A percentile compares a stretch with the other conserved stretches of the same genome.
Conservation (phyloP, 805 yeast species). For the Saccharomycopsis sp. region DNA sequence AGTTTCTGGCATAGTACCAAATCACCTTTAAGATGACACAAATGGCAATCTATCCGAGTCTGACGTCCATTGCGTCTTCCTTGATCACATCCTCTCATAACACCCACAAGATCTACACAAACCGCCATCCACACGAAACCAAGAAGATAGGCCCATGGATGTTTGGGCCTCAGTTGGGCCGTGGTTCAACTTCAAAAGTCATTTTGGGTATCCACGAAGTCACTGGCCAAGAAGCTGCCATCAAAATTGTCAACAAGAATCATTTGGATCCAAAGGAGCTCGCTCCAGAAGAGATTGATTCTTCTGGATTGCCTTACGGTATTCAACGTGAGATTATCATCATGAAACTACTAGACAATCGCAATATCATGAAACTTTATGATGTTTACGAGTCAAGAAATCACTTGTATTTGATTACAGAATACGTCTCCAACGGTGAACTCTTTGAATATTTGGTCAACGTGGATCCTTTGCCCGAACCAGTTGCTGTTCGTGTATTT, state of each 20-base stretch:
- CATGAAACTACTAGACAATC: conserved; percentile 91
- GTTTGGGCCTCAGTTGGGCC: conserved; percentile 67
- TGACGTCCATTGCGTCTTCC: conserved; percentile 51
- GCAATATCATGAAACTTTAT: conserved; percentile 84
- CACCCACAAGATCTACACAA: conserved; percentile 30
- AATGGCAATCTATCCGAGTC: conserved; percentile 34
- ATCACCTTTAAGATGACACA: conserved; percentile 6
- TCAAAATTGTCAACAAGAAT: conserved; percentile 69
- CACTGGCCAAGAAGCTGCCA: conserved; percentile 74
- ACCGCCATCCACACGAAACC: conserved; percentile 32
- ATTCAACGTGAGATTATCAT: conserved; percentile 95
- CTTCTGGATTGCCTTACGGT: conserved; percentile 80
- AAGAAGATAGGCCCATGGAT: conserved; percentile 72
- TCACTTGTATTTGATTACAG: conserved; percentile 70
- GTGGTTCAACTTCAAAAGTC: conserved; percentile 79
- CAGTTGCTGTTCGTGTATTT: conserved; percentile 68
- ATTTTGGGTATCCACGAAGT: conserved; percentile 59
- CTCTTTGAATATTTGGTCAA: conserved; percentile 65
- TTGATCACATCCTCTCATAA: conserved; percentile 31
- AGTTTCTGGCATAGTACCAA: too few species aligned
- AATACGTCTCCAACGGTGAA: conserved; percentile 86
- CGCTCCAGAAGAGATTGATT: conserved; percentile 32
- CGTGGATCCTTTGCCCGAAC: conserved; percentile 61
- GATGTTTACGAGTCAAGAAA: conserved; percentile 98
- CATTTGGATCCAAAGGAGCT: conserved; percentile 32